Conservation (phyloP, 202 grass and related monocot species). For the Musa balbisiana region DNA sequence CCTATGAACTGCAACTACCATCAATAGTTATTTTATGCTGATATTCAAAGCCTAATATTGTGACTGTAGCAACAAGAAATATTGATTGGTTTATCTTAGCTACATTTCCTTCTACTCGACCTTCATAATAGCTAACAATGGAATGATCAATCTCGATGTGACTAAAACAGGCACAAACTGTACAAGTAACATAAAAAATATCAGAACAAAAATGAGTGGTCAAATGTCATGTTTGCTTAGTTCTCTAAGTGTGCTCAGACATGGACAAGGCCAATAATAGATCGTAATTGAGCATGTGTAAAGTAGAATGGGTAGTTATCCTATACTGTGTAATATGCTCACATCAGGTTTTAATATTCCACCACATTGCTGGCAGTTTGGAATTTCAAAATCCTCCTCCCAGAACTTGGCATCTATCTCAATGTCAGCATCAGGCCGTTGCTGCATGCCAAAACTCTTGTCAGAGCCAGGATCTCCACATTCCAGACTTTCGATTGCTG, state of each 20-base stretch:
- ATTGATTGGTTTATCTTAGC: neutral
- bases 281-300: neutral
- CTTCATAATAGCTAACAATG: neutral
- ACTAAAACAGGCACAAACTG: neutral
- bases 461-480: constrained; percentile 44
- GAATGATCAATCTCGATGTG: neutral
- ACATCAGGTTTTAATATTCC: constrained; percentile 97
- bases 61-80: neutral
- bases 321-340: constrained; percentile 12
- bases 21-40: neutral
- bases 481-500: constrained; percentile 73
- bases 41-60: no score
- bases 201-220: neutral
- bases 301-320: neutral
- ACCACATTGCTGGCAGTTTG: constrained; percentile 61
- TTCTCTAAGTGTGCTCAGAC: neutral
- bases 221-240: neutral
- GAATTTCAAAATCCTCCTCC: constrained; percentile 92
- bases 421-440: constrained; percentile 90
- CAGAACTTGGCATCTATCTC: constrained; percentile 96
- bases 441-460: constrained; percentile 86
- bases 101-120: neutral
- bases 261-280: neutral
- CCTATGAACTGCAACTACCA: neutral
- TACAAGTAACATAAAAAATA: neutral